Conservation (phyloP, 2,329 filamentous ascomycete species). For the Talaromyces amestolkiae region DNA sequence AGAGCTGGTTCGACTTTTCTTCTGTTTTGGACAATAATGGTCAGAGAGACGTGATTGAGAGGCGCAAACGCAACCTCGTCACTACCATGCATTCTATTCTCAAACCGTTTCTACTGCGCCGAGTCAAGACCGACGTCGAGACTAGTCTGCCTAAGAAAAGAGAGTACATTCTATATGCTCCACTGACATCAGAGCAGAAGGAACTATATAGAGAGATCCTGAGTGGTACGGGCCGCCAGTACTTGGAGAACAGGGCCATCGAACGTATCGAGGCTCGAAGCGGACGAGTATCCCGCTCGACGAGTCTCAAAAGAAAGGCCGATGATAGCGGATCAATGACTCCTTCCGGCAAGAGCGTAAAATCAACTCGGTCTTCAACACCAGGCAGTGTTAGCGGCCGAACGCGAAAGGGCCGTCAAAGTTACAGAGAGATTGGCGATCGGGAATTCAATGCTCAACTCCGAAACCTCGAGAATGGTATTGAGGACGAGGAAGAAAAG, state of each 20-base stretch:
- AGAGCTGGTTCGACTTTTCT: slow-evolving; percentile 96
- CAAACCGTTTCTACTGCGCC: slow-evolving; percentile 82
- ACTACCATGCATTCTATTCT: slow-evolving; percentile 89
- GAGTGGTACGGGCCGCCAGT: slow-evolving; percentile 64
- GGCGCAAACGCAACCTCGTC: slow-evolving; percentile 72
- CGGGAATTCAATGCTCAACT: slow-evolving; percentile 75
- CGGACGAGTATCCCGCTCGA: slow-evolving; percentile 35
- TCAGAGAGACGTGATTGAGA: slow-evolving; percentile 74
- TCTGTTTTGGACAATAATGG: slow-evolving; percentile 80
- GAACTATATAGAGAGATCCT: slow-evolving; percentile 86
- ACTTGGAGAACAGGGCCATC: slow-evolving; percentile 52
- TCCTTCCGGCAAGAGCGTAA: slow-evolving; percentile 67
- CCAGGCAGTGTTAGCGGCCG: slow-evolving; percentile 56
- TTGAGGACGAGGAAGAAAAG: slow-evolving; percentile 58
- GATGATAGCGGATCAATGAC: slow-evolving; percentile 38
- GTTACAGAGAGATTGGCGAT: slow-evolving; percentile 71
- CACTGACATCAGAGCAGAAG: slow-evolving; percentile 84
- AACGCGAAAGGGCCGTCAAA: slow-evolving; percentile 55
- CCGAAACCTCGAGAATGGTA: slow-evolving; percentile 42
- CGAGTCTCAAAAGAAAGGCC: slow-evolving; percentile 59
- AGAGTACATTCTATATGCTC: slow-evolving; percentile 93
- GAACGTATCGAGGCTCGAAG: slow-evolving; percentile 45
- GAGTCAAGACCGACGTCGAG: slow-evolving; percentile 92
- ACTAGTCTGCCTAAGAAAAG: slow-evolving; percentile 90
- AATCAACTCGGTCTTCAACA: slow-evolving; percentile 72